phyloP scores from a whole-genome alignment of 192 early-diverging fungal genomes.

The Phlyctochytrium bullatum region DNA sequence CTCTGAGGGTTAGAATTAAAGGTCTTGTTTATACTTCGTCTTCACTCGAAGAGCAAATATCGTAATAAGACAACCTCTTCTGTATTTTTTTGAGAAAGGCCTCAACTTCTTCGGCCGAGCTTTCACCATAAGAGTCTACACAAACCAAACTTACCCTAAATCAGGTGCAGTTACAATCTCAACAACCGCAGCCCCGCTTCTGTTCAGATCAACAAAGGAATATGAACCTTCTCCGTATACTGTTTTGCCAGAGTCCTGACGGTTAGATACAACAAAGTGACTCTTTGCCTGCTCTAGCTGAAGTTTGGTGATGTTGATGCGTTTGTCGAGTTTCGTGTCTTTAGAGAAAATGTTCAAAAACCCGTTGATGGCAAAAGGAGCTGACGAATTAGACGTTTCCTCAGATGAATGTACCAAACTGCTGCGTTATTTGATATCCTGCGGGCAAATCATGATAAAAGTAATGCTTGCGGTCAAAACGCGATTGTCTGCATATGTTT shows the following conservation, averaged over 20 bases:
- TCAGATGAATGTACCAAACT: slow-evolving; percentile 38
- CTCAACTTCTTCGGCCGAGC: slow-evolving; percentile 72
- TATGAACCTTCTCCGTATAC: slow-evolving; percentile 53
- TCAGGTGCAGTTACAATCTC: slow-evolving; percentile 93
- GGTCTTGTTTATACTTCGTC: slow-evolving; percentile 65
- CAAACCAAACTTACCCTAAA: too few relatives aligned
- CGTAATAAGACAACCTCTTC: slow-evolving; percentile 63
- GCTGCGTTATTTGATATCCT: slow-evolving; percentile 96
- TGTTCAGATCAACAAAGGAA: slow-evolving; percentile 76
- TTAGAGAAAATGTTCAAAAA: slow-evolving; percentile 58
- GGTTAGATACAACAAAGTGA: not conserved
- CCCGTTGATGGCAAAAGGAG: slow-evolving; percentile 78
- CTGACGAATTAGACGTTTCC: slow-evolving; percentile 6
- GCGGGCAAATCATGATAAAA: slow-evolving; percentile 91
- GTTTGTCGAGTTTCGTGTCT: slow-evolving; percentile 46
- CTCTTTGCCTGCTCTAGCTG: slow-evolving; percentile 76
- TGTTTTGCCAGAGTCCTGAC: slow-evolving; percentile 80
- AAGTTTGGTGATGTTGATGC: slow-evolving; percentile 77
- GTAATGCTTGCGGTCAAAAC: slow-evolving; percentile 95
- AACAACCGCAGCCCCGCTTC: slow-evolving; percentile 81
- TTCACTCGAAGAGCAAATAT: slow-evolving; percentile 76
- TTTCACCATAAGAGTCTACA: too few relatives aligned
- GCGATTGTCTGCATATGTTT: slow-evolving; percentile 59
- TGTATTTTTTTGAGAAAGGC: slow-evolving; percentile 77
- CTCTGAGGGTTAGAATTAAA: slow-evolving; percentile 46